phyloP scores from a whole-genome alignment of 2,329 filamentous ascomycete genomes.

The Ascochyta clinopodiicola region DNA sequence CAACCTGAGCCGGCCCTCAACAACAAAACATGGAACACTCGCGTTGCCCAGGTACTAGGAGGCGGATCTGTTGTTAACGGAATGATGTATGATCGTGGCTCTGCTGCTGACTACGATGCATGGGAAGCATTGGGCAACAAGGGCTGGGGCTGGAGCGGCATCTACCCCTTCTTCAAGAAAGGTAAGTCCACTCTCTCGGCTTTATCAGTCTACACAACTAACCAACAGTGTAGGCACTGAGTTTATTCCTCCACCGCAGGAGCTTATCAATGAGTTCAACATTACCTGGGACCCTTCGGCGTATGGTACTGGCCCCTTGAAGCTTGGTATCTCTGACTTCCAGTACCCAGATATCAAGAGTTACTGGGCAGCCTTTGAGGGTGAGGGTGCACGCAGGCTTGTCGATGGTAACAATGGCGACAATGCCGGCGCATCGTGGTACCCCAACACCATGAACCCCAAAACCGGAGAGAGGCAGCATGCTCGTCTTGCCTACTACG shows the following conservation, averaged over 20 bases:
- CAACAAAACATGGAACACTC: slow-evolving; percentile 24
- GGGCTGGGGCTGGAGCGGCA: slow-evolving; percentile 64
- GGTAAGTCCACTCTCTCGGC: background rate
- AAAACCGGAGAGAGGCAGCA: slow-evolving; percentile 39
- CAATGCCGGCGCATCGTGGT: slow-evolving; percentile 46
- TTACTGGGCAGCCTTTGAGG: slow-evolving; percentile 34
- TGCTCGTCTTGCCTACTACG: slow-evolving; percentile 42
- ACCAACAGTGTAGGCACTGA: slow-evolving; percentile 16
- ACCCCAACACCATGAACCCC: slow-evolving; percentile 45
- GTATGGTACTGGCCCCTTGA: slow-evolving; percentile 37
- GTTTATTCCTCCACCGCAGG: slow-evolving; percentile 29
- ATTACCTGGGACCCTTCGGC: slow-evolving; percentile 35
- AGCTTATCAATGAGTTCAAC: slow-evolving; percentile 19
- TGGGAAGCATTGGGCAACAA: slow-evolving; percentile 66
- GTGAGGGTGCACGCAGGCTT: slow-evolving; percentile 27
- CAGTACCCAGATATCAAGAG: slow-evolving; percentile 35
- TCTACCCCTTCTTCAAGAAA: slow-evolving; percentile 45
- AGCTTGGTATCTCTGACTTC: slow-evolving; percentile 36
- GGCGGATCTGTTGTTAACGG: slow-evolving; percentile 42
- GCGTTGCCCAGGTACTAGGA: slow-evolving; percentile 30
- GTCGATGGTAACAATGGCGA: slow-evolving; percentile 35
- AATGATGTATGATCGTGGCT: slow-evolving; percentile 48
- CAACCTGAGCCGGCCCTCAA: slow-evolving; percentile 29
- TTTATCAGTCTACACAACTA: background rate
- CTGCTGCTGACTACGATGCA: slow-evolving; percentile 54